Evolutionary conservation across 2,329 filamentous ascomycete species (phyloP).

Genomic region (Pseudocercospora eumusae): DNA sequence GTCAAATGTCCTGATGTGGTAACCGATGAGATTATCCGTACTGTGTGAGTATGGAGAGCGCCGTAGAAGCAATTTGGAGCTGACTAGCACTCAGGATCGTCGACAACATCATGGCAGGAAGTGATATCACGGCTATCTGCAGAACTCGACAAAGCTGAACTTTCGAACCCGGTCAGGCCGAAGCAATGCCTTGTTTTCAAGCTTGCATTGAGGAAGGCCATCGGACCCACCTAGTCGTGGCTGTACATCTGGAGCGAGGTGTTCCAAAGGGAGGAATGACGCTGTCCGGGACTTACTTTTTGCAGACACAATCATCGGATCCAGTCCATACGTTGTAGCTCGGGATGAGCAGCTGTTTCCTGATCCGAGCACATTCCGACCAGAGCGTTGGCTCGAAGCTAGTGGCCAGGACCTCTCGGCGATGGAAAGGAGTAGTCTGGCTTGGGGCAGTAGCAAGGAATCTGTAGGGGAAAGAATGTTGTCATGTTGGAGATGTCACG

Average conservation of each 20-base stretch:
- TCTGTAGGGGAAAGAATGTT: conserved; percentile 12
- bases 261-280: conserved; percentile 23
- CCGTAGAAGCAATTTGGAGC: neutral
- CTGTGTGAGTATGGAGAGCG: neutral
- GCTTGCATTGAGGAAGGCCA: conserved; percentile 37
- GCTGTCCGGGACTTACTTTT: conserved; percentile 43
- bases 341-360: conserved; percentile 31
- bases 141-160: conserved; percentile 19
- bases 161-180: conserved; percentile 36
- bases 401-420: neutral
- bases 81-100: neutral
- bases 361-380: conserved; percentile 50
- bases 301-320: conserved; percentile 43
- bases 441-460: neutral
- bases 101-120: conserved; percentile 9
- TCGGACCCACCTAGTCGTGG: conserved; percentile 28
- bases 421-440: neutral
- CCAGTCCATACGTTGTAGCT: conserved; percentile 30
- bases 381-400: conserved; percentile 52
- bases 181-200: conserved; percentile 46
- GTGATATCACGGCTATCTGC: conserved; percentile 14
- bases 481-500: conserved; percentile 12
- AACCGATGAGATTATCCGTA: neutral
- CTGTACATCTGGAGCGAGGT: conserved; percentile 23
- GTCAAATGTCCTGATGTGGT: neutral